Percentiles rank a stretch among this genome's conserved stretches.
Evolutionary conservation across 177 flowering plant genomes (phyloP).

Genomic region (Telopea speciosissima): DNA sequence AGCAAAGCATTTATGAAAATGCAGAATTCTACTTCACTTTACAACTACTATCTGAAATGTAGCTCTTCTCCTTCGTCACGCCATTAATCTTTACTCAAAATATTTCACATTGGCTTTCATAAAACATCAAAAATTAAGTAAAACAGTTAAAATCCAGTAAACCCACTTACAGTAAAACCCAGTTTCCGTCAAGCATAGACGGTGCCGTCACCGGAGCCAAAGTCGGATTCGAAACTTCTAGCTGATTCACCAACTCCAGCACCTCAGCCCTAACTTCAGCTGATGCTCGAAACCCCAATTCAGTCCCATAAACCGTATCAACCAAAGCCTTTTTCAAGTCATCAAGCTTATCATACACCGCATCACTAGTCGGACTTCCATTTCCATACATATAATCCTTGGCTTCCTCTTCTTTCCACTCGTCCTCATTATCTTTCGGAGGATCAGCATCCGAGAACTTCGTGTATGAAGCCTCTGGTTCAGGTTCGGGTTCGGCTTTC

Average conservation of each 20-base stretch:
- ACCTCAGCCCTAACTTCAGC: constrained; percentile 80
- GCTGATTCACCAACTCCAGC: constrained; percentile 65
- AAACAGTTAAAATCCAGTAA: not conserved
- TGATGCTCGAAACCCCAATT: constrained; percentile 61
- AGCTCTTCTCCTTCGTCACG: too few species aligned
- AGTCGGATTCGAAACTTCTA: constrained; percentile 78
- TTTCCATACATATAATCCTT: constrained; percentile 19
- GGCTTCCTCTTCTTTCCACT: constrained; percentile 46
- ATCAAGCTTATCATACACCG: constrained; percentile 25
- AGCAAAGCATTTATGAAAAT: too few species aligned
- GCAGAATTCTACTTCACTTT: too few species aligned
- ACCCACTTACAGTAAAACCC: constrained; percentile 77
- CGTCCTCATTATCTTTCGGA: constrained; percentile 50
- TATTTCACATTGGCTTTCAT: too few species aligned
- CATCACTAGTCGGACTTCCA: constrained; percentile 18
- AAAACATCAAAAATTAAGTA: not conserved
- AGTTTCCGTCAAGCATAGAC: constrained; percentile 68
- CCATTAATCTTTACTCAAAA: too few species aligned
- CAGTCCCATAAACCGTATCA: constrained; percentile 77
- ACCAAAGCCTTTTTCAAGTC: constrained; percentile 69
- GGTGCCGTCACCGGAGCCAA: constrained; percentile 54
- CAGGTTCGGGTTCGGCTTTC: constrained; percentile 49
- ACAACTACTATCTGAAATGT: not conserved
- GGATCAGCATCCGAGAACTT: constrained; percentile 54
- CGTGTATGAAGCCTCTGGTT: constrained; percentile 23